A percentile compares a stretch with the other conserved stretches of the same genome.
These are phyloP conservation scores for Camellia granthamiana DNA, from an alignment of 148 eudicot genomes.

Conservation along the genomic window DNA sequence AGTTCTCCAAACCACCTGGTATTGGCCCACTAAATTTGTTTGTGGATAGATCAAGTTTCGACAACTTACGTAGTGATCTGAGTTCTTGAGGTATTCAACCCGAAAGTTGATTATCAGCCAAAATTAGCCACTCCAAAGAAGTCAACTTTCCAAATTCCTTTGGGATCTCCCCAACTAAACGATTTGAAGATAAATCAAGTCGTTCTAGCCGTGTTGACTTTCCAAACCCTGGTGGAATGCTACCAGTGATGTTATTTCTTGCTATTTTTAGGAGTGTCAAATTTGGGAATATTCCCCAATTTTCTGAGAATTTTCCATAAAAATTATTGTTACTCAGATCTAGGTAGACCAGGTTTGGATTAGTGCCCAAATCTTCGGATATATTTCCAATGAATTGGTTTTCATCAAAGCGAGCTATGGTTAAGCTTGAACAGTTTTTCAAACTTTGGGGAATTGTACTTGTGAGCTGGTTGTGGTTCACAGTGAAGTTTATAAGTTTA, in stretches of 20 bases:
- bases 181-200: slow-evolving; percentile 38
- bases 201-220: slow-evolving; percentile 19
- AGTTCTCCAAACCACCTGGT: slow-evolving; percentile 33
- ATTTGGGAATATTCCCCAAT: slow-evolving; percentile 27
- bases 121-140: slow-evolving; percentile 27
- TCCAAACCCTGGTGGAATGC: slow-evolving; percentile 28
- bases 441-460: slow-evolving; percentile 28
- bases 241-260: slow-evolving; percentile 19
- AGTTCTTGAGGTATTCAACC: slow-evolving; percentile 34
- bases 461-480: slow-evolving; percentile 24
- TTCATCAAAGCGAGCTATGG: slow-evolving; percentile 23
- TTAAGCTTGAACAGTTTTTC: slow-evolving; percentile 19
- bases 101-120: slow-evolving; percentile 29
- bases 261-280: slow-evolving; percentile 25
- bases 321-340: slow-evolving; percentile 26
- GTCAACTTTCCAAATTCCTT: slow-evolving; percentile 30
- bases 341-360: slow-evolving; percentile 24
- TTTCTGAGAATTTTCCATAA: slow-evolving; percentile 19
- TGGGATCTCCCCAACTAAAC: slow-evolving; percentile 33
- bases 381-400: slow-evolving; percentile 26
- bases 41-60: slow-evolving; percentile 29
- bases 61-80: slow-evolving; percentile 26
- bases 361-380: slow-evolving; percentile 19
- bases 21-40: slow-evolving; percentile 31
- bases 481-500: slow-evolving; percentile 21